These are phyloP conservation scores for Hygrocybe punicea DNA, from an alignment of 768 basidiomycete genomes.

Conservation along the genomic window DNA sequence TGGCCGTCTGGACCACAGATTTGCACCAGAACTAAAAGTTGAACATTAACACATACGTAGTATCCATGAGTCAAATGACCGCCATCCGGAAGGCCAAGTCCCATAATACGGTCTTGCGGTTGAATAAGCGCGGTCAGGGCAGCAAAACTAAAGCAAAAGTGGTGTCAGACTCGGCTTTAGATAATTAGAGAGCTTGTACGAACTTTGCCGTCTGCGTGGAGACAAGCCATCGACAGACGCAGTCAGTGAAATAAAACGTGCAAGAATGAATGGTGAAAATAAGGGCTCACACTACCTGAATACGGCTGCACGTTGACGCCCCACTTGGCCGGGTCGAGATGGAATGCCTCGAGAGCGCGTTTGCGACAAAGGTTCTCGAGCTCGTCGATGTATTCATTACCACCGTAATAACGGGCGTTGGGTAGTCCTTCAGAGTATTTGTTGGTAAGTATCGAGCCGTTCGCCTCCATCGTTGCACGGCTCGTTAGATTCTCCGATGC, in stretches of 20 bases:
- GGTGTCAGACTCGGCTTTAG: background rate
- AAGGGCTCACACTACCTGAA: conserved; percentile 72
- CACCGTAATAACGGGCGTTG: conserved; percentile 94
- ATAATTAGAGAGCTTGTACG: conserved; percentile 23
- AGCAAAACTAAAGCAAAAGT: conserved; percentile 67
- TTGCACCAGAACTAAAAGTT: background rate
- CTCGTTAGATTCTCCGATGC: conserved; percentile 99
- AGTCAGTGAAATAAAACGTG: conserved; percentile 1
- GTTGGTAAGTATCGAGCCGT: conserved; percentile 97
- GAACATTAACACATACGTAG: background rate
- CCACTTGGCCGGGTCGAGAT: conserved; percentile 90
- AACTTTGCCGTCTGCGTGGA: conserved; percentile 77
- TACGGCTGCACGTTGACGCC: conserved; percentile 99
- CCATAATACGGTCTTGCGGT: conserved; percentile 7
- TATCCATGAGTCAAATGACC: conserved; percentile 17
- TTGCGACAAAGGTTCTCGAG: conserved; percentile 93
- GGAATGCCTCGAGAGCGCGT: conserved; percentile 93
- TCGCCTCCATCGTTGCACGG: conserved; percentile 93
- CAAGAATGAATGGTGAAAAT: background rate
- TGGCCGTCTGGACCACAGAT: conserved; percentile 43
- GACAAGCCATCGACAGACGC: background rate
- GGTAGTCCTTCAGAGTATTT: conserved; percentile 99
- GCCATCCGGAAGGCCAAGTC: conserved; percentile 37
- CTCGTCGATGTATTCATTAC: conserved; percentile 97
- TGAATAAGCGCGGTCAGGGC: conserved; percentile 59